These are phyloP conservation scores for Evernia prunastri DNA, from an alignment of 495 filamentous ascomycete species.

Conservation along the genomic window DNA sequence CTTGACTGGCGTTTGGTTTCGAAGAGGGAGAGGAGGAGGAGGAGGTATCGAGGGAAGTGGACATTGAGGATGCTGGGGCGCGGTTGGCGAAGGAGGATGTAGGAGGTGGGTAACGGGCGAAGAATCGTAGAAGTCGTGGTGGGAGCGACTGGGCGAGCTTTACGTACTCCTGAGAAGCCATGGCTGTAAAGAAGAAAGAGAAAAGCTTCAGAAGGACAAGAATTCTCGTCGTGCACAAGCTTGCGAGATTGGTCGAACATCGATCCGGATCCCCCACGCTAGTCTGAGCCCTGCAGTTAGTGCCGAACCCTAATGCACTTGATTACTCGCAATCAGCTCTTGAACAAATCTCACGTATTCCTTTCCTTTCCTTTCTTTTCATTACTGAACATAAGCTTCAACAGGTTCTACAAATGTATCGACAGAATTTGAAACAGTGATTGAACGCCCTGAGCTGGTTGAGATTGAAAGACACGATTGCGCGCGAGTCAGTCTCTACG, in stretches of 20 bases:
- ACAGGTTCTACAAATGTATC: too few species aligned
- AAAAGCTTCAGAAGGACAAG: background rate
- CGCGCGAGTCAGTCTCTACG: background rate
- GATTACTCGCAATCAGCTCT: too few species aligned
- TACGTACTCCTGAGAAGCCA: constrained; percentile 40
- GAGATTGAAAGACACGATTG: background rate
- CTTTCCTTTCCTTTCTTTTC: background rate
- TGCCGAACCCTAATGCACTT: too few species aligned
- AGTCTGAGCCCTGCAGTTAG: background rate
- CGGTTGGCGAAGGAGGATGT: constrained; percentile 34
- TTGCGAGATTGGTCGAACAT: background rate
- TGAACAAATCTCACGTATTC: too few species aligned
- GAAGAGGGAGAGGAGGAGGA: too few species aligned
- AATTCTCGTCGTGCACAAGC: background rate
- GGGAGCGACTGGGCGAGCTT: constrained; percentile 63
- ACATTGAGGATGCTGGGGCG: constrained; percentile 34
- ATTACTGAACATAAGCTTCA: background rate
- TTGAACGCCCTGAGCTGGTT: background rate
- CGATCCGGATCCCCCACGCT: background rate
- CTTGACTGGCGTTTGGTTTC: constrained; percentile 24
- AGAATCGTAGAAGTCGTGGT: constrained; percentile 72
- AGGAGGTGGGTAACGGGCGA: constrained; percentile 75
- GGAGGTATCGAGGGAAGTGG: constrained; percentile 34
- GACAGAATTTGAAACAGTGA: too few species aligned
- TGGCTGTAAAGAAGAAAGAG: background rate